A percentile compares a stretch with the other conserved stretches of the same genome.
Evolutionary conservation across 768 basidiomycete species (phyloP).

Genomic region (Mycena galopus): DNA sequence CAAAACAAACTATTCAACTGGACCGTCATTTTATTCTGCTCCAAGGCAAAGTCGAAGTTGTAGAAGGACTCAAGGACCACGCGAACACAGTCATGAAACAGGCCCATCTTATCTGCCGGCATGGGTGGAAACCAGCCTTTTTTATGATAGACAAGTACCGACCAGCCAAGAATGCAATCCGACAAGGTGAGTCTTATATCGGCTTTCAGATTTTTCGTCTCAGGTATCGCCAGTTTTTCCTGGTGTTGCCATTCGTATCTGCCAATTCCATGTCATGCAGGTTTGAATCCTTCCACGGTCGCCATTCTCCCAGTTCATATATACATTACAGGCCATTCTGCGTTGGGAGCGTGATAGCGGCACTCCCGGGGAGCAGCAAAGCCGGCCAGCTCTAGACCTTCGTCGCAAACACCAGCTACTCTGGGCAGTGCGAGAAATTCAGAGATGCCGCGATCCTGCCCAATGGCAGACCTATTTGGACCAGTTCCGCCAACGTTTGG

Average conservation of each 20-base stretch:
- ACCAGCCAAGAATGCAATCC: conserved; percentile 3
- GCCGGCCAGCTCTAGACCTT: background rate
- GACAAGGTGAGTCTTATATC: background rate
- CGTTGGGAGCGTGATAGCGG: conserved; percentile 30
- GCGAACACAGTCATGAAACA: background rate
- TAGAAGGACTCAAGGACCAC: background rate
- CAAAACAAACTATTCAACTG: no score
- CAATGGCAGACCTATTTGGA: background rate
- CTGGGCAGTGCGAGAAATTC: conserved; percentile 22
- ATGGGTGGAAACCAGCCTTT: conserved; percentile 25
- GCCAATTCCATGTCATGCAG: conserved; percentile 39
- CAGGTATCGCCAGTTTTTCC: conserved; percentile 20
- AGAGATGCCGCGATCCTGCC: conserved; percentile 18
- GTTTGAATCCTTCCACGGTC: background rate
- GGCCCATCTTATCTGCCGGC: background rate
- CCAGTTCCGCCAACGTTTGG: background rate
- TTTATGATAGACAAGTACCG: conserved; percentile 37
- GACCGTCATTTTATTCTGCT: background rate
- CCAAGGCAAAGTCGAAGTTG: background rate
- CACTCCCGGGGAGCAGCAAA: background rate
- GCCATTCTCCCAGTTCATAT: background rate
- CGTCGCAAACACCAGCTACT: conserved; percentile 13
- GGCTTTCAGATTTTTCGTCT: background rate
- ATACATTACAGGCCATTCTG: conserved; percentile 27
- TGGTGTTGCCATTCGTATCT: conserved; percentile 23